Base-by-base conservation (phyloP, 495 filamentous ascomycete species). In the Penicillium daleae region DNA sequence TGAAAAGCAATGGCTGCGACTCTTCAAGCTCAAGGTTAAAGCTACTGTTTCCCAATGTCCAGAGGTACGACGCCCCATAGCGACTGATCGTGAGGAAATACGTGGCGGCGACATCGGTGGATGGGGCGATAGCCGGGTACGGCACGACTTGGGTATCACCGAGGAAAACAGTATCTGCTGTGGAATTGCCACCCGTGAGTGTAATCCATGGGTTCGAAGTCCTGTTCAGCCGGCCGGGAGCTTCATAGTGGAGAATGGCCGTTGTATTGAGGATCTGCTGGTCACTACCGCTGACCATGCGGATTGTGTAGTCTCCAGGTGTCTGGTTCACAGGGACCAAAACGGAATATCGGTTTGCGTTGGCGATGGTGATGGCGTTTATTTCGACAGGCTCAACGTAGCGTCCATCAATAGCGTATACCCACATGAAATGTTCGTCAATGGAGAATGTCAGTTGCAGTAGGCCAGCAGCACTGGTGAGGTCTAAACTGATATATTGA, bases 1-100 rank as follows among this genome's bases (percentile, higher is more conserved):
- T 74, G 69, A 80, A 85, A 0, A 86, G 78, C 0, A 86, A 65
- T 3, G 83, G 83, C 17, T 82, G 63, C 1, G 75, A 60, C 64
- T 74, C 62, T 62, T 79, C 78, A 0, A 76, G 68, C 17, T 66
- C 55, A 3, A 79, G 65, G 1, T 69, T 68, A 40, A 66, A 75
- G 65, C 66, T 66, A 7, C 64, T 72, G 56, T 77, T 74, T 44
- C 78, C 83, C 29, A 86, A 62, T 3, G 71, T 77, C 82, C 82
- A 86, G 9, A 69, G 61, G 62, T 78, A 87, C 7, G 78, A 79
- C 0, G 69, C 62, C 54, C 78, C 73, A 31, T 70, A 74, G 37
- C 72, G 76, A 44, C 65, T 65, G 53, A 86, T 64, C 6, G 64
- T 63, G 60, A 71, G 71, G 63, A 72, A 66, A 51, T 67, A 71